These are phyloP conservation scores for Barnettozyma hawaiiensis DNA, from an alignment of 1,139 yeast genomes.

Conservation along the genomic window DNA sequence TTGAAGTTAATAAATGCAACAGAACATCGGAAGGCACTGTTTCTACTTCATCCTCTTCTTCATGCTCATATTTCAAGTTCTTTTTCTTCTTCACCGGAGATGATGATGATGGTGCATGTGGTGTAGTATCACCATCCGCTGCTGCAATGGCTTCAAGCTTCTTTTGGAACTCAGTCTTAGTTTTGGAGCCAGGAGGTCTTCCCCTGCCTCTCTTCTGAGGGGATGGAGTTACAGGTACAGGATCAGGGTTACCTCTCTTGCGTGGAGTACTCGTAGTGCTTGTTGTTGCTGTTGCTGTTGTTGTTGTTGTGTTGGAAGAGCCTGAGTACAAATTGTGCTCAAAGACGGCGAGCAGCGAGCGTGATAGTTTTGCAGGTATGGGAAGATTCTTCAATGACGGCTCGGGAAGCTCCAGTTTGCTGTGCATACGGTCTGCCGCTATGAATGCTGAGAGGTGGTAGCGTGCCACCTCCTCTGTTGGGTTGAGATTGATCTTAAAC, in stretches of 20 bases:
- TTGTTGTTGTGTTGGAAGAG: constrained; percentile 5
- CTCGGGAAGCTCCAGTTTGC: constrained; percentile 39
- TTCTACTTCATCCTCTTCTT: constrained; percentile 19
- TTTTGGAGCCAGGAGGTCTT: constrained; percentile 15
- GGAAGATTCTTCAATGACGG: constrained; percentile 51
- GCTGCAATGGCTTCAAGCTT: constrained; percentile 18
- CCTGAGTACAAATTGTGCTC: constrained; percentile 8
- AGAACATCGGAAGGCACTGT: constrained; percentile 7
- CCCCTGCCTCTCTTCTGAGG: constrained; percentile 11
- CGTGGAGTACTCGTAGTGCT: too few species aligned
- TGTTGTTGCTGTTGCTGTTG: too few species aligned
- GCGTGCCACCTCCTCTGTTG: constrained; percentile 55
- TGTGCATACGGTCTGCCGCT: constrained; percentile 47
- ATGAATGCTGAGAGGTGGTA: constrained; percentile 60
- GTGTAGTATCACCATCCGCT: neutral
- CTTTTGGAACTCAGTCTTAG: constrained; percentile 13
- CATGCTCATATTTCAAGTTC: neutral
- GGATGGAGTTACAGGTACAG: constrained; percentile 9
- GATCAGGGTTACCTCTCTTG: constrained; percentile 9
- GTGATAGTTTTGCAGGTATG: constrained; percentile 44
- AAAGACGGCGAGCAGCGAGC: constrained; percentile 16
- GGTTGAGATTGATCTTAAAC: constrained; percentile 42
- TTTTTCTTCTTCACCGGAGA: constrained; percentile 4
- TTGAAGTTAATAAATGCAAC: constrained; percentile 32
- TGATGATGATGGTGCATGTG: neutral